A percentile compares a stretch with the other conserved stretches of the same genome.
Conservation (phyloP, 2,329 filamentous ascomycete genomes). For the Fusarium nanum region DNA sequence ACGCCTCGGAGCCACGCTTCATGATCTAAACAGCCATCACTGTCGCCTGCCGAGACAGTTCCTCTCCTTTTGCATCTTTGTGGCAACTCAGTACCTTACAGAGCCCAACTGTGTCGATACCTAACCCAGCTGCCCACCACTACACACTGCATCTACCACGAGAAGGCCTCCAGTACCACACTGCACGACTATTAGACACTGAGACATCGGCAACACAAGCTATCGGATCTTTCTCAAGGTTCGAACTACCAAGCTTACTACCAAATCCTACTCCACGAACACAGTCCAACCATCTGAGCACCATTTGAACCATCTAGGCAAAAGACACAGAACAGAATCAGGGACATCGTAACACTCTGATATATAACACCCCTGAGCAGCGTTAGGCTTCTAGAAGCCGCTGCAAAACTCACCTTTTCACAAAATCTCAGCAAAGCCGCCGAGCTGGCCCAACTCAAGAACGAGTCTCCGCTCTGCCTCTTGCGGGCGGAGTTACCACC, state of each 20-base stretch:
- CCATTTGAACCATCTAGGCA: neutral
- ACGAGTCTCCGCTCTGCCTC: conserved; percentile 56
- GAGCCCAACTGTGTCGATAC: conserved; percentile 42
- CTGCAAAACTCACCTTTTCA: conserved; percentile 26
- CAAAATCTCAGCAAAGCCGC: conserved; percentile 44
- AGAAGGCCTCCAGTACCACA: conserved; percentile 33
- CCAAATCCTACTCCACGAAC: neutral
- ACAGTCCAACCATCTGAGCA: conserved; percentile 5
- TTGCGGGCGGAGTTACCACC: conserved; percentile 54
- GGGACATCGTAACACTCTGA: conserved; percentile 14
- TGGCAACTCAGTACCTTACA: conserved; percentile 38
- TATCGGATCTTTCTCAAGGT: neutral
- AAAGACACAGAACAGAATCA: conserved; percentile 7
- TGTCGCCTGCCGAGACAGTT: conserved; percentile 48
- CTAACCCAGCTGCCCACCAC: conserved; percentile 46
- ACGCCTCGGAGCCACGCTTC: conserved; percentile 46
- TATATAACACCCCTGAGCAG: conserved; percentile 32
- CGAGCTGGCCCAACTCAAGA: conserved; percentile 58
- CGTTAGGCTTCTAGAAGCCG: conserved; percentile 36
- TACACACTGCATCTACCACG: conserved; percentile 31
- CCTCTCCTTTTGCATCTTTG: conserved; percentile 39
- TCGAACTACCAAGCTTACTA: conserved; percentile 4
- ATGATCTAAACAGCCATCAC: conserved; percentile 42
- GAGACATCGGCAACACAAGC: conserved; percentile 18
- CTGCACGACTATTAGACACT: conserved; percentile 17